Conservation (phyloP, 768 basidiomycete genomes). For the Lactarius quietus region DNA sequence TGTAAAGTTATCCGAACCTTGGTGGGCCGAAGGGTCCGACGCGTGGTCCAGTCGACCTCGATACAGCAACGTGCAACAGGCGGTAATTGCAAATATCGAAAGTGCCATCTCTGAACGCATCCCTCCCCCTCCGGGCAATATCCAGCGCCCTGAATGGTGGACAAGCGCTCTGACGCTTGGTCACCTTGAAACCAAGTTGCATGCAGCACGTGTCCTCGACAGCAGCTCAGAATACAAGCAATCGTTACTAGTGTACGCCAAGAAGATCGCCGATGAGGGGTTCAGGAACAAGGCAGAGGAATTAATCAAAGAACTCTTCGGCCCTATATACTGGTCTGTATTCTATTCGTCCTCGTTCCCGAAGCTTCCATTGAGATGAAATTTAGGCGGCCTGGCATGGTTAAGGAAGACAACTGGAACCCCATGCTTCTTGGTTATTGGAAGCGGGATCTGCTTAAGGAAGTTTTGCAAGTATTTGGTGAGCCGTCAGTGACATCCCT, state of each 20-base stretch:
- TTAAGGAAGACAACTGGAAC: slow-evolving; percentile 59
- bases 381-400: slow-evolving; percentile 60
- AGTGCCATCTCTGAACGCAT: slow-evolving; percentile 31
- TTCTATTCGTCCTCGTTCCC: slow-evolving; percentile 22
- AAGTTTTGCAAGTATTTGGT: slow-evolving; percentile 80
- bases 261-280: slow-evolving; percentile 84
- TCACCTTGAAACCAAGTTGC: slow-evolving; percentile 81
- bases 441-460: slow-evolving; percentile 81
- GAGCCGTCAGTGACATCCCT: not conserved
- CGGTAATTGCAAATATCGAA: slow-evolving; percentile 28
- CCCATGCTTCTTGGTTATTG: slow-evolving; percentile 64
- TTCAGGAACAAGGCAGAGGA: slow-evolving; percentile 89
- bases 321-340: slow-evolving; percentile 85
- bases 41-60: slow-evolving; percentile 75
- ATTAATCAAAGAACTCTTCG: slow-evolving; percentile 83
- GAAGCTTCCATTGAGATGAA: slow-evolving; percentile 4
- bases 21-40: slow-evolving; percentile 84
- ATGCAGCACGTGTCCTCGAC: slow-evolving; percentile 69
- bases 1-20: slow-evolving; percentile 72
- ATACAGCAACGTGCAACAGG: slow-evolving; percentile 47
- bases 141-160: slow-evolving; percentile 73
- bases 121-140: slow-evolving; percentile 21
- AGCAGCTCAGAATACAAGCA: slow-evolving; percentile 84
- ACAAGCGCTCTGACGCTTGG: slow-evolving; percentile 76
- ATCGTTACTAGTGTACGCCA: slow-evolving; percentile 71